Base-by-base conservation (phyloP, 768 basidiomycete genomes). In the Baorangia bicolor region DNA sequence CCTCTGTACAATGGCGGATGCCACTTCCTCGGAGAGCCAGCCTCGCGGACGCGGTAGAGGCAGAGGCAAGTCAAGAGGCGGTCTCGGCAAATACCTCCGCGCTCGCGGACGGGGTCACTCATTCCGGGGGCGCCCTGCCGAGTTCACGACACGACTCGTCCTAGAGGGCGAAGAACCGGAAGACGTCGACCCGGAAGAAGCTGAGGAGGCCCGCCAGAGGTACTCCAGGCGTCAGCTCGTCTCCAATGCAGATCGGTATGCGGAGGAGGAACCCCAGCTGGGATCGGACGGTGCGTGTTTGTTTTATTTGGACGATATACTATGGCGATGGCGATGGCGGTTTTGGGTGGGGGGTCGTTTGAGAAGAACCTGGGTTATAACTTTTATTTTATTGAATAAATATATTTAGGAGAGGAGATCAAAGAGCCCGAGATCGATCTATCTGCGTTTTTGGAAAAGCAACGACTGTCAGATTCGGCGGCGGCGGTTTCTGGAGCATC, bases 381-480 rank as follows among this genome's bases (percentile, higher is more conserved):
- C 12, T 3, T 4, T 4, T 16, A 5, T 4, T 4, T 16, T 46
- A 33, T 57, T 45, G n/a, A n/a, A n/a, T n/a, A n/a, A n/a, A n/a
- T n/a, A n/a, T n/a, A n/a, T n/a, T 27, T 58, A 87, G 88, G 88
- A 4, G 86, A 90, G 69, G 83, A 80, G 9, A 76, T 82, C 14
- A 67, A 77, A 0, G 89, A 90, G 55, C 87, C 87, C 4, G 88
- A 92, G 65, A 78, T 91, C 9, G 88, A 92, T 70, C 64, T 92
- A 2, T 81, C 87, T 0, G 56, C 74, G 0, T 89, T 92, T 61
- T 75, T 91, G 34, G 86, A 83, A 56, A 80, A 74, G 53, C 90
- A 92, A 61, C 75, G 78, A 47, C 66, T 81, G 38, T 75, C 78
- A 1, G 81, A 81, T 21, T 60, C 65, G 9, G 48, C 37, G 53